phyloP scores from a whole-genome alignment of 768 basidiomycete species.

The Cubamyces sp. region DNA sequence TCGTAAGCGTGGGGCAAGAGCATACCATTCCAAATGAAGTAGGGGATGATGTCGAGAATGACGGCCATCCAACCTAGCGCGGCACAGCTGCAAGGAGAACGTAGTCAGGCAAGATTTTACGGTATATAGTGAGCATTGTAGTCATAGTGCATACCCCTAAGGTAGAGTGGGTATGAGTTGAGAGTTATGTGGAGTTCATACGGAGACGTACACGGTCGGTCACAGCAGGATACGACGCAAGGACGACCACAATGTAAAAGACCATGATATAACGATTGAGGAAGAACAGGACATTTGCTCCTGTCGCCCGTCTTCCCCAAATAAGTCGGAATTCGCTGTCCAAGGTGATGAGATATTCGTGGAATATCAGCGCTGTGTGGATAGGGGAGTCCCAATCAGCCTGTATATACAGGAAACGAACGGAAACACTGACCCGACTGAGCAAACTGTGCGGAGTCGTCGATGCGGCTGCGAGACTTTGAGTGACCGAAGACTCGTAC shows the following conservation, averaged over 20 bases:
- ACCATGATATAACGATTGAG: constrained; percentile 21
- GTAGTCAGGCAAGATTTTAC: too few species aligned
- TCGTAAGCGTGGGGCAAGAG: background rate
- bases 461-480: too few species aligned
- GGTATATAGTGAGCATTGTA: too few species aligned
- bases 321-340: constrained; percentile 16
- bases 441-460: too few species aligned
- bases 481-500: too few species aligned
- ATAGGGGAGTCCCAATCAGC: too few species aligned
- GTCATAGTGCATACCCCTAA: too few species aligned
- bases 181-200: too few species aligned
- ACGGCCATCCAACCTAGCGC: constrained; percentile 5
- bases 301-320: constrained; percentile 20
- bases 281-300: constrained; percentile 20
- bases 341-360: constrained; percentile 24
- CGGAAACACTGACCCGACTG: too few species aligned
- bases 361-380: constrained; percentile 8
- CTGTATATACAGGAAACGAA: too few species aligned
- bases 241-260: background rate
- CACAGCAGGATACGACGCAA: background rate
- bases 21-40: constrained; percentile 11
- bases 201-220: background rate
- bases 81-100: background rate
- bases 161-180: too few species aligned
- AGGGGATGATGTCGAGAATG: constrained; percentile 4